Evolutionary conservation across 2,329 filamentous ascomycete species (phyloP).

Genomic region (Curvularia lunata): DNA sequence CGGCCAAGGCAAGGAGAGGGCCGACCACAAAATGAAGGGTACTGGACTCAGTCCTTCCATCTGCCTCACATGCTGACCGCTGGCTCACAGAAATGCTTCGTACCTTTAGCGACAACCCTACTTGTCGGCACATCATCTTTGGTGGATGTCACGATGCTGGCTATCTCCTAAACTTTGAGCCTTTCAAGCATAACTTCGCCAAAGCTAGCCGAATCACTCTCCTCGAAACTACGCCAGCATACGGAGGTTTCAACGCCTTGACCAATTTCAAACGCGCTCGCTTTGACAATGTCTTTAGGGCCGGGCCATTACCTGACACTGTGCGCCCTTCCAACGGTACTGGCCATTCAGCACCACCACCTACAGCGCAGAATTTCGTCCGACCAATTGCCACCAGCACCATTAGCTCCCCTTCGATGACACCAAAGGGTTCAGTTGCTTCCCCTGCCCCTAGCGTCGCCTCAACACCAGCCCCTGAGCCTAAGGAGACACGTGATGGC

Average conservation of each 20-base stretch:
- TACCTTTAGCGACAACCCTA: slow-evolving; percentile 54
- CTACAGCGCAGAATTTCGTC: slow-evolving; percentile 20
- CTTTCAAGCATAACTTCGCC: slow-evolving; percentile 51
- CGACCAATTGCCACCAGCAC: slow-evolving; percentile 25
- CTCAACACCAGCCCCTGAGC: slow-evolving; percentile 21
- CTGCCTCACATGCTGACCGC: slow-evolving; percentile 13
- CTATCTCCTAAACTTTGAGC: slow-evolving; percentile 54
- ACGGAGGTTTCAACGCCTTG: slow-evolving; percentile 51
- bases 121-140: slow-evolving; percentile 57
- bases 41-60: neutral
- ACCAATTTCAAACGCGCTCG: slow-evolving; percentile 48
- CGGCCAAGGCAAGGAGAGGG: slow-evolving; percentile 55
- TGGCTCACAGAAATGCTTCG: slow-evolving; percentile 51
- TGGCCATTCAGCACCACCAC: slow-evolving; percentile 8
- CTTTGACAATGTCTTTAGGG: slow-evolving; percentile 53
- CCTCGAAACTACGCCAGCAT: slow-evolving; percentile 53
- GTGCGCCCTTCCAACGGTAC: slow-evolving; percentile 10
- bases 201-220: slow-evolving; percentile 52
- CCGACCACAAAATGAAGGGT: slow-evolving; percentile 57
- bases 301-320: slow-evolving; percentile 49
- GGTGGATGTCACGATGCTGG: slow-evolving; percentile 57
- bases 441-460: slow-evolving; percentile 32
- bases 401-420: slow-evolving; percentile 18
- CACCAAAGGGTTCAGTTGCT: slow-evolving; percentile 19
- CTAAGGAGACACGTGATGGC: slow-evolving; percentile 23